Evolutionary conservation across 2,329 filamentous ascomycete species (phyloP).

Genomic region (Saccharata proteae): DNA sequence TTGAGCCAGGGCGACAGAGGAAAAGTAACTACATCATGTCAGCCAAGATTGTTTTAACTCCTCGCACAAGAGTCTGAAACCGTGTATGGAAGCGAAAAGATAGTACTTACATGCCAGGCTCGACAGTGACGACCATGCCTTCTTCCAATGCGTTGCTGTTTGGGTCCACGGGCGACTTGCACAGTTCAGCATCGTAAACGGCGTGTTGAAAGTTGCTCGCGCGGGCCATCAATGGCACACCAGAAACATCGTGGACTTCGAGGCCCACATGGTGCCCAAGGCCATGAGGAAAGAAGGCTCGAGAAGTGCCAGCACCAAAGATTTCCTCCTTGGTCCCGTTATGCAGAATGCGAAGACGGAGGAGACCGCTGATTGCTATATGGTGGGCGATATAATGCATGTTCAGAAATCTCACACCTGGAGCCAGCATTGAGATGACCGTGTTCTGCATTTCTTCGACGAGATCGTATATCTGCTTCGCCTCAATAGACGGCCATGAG

Average conservation of each 20-base stretch:
- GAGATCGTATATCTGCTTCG: slow-evolving; percentile 60
- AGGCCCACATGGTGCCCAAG: slow-evolving; percentile 84
- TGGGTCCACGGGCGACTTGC: slow-evolving; percentile 20
- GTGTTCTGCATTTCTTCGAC: slow-evolving; percentile 71
- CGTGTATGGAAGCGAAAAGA: no score
- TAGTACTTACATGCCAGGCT: slow-evolving; percentile 35
- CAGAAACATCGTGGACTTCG: slow-evolving; percentile 65
- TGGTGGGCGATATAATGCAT: slow-evolving; percentile 62
- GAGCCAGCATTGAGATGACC: slow-evolving; percentile 56
- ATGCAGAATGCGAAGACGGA: slow-evolving; percentile 58
- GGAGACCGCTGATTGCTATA: slow-evolving; percentile 59
- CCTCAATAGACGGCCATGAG: slow-evolving; percentile 53
- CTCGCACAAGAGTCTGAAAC: no score
- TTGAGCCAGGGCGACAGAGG: slow-evolving; percentile 68
- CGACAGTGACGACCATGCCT: slow-evolving; percentile 45
- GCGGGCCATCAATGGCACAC: slow-evolving; percentile 6
- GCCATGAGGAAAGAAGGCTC: slow-evolving; percentile 86
- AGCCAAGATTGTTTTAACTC: no score
- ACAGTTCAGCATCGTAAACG: slow-evolving; percentile 19
- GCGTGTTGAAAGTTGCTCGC: slow-evolving; percentile 17
- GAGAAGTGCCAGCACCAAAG: slow-evolving; percentile 64
- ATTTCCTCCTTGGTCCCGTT: slow-evolving; percentile 58
- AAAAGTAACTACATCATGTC: slow-evolving; percentile 83
- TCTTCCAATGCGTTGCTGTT: slow-evolving; percentile 31
- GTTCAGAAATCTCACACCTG: slow-evolving; percentile 57